Base-by-base conservation (phyloP, 345 rosid genomes). In the Aethionema arabicum region DNA sequence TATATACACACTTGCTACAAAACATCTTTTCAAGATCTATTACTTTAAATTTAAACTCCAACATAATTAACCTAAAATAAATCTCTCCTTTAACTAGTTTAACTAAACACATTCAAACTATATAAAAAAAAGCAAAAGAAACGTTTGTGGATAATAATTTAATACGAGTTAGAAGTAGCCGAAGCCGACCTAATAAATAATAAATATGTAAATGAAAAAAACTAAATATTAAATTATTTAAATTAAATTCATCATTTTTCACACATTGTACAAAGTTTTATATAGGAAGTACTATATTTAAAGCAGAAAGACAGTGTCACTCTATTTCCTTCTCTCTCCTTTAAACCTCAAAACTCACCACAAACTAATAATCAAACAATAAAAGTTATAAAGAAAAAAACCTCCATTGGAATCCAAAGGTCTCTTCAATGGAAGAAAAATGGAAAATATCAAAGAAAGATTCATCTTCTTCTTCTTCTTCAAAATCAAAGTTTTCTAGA, bases 391-490 rank as follows among this genome's bases (percentile, higher is more conserved):
- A 48, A 32, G 14, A 40, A 48, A 31, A 4, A n/a, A 55, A 32
- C 38, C 43, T 71, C 55, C 35, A 51, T 31, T 50, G 6, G 37
- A 51, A 8, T 50, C 66, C 29, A 37, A 64, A 51, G 41, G 60
- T 64, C 40, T 29, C 13, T 45, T 31, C 52, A 63, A 90, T 90
- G 97, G 95, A 87, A 53, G 88, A 85, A 74, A 84, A 85, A 52
- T 87, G 90, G 92, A 87, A 81, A 63, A 57, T 67, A 35, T 73
- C 90, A 7, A 80, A 79, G 73, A 84, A 79, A 55, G 86, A 82
- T 63, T 66, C 72, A 47, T 74, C 70, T 56, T 61, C 71, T 42
- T 77, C 78, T 11, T 35, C 63, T 49, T 77, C 82, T 33, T 77
- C 84, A 2, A 76, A 76, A 72, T 73, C 82, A 48, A 59, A 72